Base-by-base conservation (phyloP, 2,329 filamentous ascomycete genomes). In the Rosellinia necatrix region DNA sequence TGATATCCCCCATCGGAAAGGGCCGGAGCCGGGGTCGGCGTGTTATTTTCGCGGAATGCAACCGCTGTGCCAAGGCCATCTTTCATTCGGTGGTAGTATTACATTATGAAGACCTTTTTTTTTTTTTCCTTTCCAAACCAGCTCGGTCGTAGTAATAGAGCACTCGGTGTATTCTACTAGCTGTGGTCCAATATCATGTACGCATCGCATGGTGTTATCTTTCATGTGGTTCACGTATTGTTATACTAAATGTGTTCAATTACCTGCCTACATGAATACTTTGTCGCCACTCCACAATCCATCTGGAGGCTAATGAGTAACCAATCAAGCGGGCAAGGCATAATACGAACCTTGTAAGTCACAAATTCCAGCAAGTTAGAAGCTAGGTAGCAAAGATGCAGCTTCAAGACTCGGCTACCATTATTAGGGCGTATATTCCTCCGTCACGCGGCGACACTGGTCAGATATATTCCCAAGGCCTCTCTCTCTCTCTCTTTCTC, bases 1-100 rank as follows among this genome's bases (percentile, higher is more conserved):
- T 50, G 56, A 56, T 55, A 61, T 59, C 38, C 48, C 27, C 49
- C 44, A 30, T 48, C 30, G 50, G 44, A 49, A 56, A 56, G 48
- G 35, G 25, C 32, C 29, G 25, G 56, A 32, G 25, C 13, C 15
- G 37, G 56, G n/a, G n/a, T n/a, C n/a, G n/a, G n/a, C n/a, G 22
- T n/a, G 42, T 25, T 46, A 15, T 53, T 37, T 37, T 53, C 21
- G 34, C 24, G 34, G 43, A 30, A 42, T 57, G 29, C 22, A 32
- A 42, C 22, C 22, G 35, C 40, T 32, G 17, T 27, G 25, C 37
- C 13, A 35, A 42, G 32, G 48, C 34, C 17, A 17, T 21, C 21
- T 41, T 34, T 46, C 12, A 52, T 53, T 46, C 46, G 40, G 55
- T 30, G 49, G 35, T 38, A 56, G 38, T 40, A 38, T 40, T 52